These are phyloP conservation scores for Casuarina cunninghamiana DNA, from an alignment of 306 rosid genomes.

Conservation along the genomic window DNA sequence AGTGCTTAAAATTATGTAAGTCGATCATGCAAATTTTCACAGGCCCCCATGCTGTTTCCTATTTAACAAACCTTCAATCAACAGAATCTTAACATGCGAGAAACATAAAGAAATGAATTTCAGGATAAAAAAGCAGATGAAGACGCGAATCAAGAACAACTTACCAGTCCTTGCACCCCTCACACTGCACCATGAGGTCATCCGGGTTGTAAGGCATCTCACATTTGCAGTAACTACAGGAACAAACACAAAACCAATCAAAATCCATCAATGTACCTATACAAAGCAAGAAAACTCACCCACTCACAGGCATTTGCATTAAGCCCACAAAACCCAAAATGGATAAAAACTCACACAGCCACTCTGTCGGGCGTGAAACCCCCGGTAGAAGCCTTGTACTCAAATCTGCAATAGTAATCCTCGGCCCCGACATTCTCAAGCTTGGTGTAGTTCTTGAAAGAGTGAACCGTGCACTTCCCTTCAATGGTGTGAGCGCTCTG, in stretches of 20 bases:
- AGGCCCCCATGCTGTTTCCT: neutral
- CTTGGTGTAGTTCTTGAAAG: conserved; percentile 84
- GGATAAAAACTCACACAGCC: conserved; percentile 68
- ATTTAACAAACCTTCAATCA: neutral
- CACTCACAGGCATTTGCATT: neutral
- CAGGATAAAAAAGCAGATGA: conserved; percentile 3
- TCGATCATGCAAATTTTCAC: neutral
- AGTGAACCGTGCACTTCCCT: conserved; percentile 73
- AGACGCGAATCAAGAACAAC: conserved; percentile 26
- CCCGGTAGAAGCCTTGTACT: conserved; percentile 90
- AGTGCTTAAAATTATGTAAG: neutral
- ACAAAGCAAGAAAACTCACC: conserved; percentile 8
- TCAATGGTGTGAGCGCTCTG: conserved; percentile 90
- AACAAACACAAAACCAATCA: conserved; percentile 16
- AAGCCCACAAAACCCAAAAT: neutral
- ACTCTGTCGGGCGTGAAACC: conserved; percentile 86
- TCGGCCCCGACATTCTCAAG: conserved; percentile 78
- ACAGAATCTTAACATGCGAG: neutral
- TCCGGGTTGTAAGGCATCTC: conserved; percentile 98
- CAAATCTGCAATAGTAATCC: conserved; percentile 83
- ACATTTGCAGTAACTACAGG: conserved; percentile 85
- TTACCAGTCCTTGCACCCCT: conserved; percentile 96
- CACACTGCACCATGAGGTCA: conserved; percentile 96
- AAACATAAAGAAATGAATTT: neutral
- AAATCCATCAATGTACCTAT: conserved; percentile 19